Conservation (phyloP, 2,329 filamentous ascomycete genomes). For the Torrubiella hemipterigena region DNA sequence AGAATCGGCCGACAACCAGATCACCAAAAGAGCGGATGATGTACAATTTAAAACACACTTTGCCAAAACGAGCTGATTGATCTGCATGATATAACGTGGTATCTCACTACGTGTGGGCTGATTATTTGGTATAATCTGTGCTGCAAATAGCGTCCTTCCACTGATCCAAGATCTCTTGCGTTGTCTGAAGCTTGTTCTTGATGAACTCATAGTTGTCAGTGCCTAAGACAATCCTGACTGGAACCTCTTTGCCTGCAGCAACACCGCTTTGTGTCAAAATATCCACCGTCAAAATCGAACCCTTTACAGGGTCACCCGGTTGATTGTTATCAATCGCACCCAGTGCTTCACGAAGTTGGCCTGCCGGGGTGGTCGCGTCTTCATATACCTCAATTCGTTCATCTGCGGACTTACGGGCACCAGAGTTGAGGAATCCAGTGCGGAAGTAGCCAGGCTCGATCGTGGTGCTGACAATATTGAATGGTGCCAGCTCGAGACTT, state of each 20-base stretch:
- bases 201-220: slow-evolving; percentile 32
- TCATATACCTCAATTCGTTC: slow-evolving; percentile 20
- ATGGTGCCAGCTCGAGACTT: slow-evolving; percentile 27
- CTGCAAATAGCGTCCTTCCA: slow-evolving; percentile 24
- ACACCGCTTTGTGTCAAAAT: slow-evolving; percentile 37
- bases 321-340: slow-evolving; percentile 31
- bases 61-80: too few species aligned
- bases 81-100: too few species aligned
- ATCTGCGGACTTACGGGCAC: slow-evolving; percentile 13
- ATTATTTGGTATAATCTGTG: not conserved
- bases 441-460: slow-evolving; percentile 43
- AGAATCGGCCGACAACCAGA: too few species aligned
- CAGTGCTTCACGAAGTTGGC: slow-evolving; percentile 16
- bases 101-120: too few species aligned
- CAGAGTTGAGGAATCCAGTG: slow-evolving; percentile 31
- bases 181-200: slow-evolving; percentile 28
- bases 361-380: slow-evolving; percentile 16
- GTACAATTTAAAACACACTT: too few species aligned
- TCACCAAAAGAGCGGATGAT: too few species aligned
- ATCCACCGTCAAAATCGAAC: slow-evolving; percentile 38
- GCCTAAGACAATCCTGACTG: slow-evolving; percentile 41
- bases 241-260: slow-evolving; percentile 35
- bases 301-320: slow-evolving; percentile 43
- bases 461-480: slow-evolving; percentile 28
- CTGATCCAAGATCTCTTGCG: slow-evolving; percentile 30